Evolutionary conservation across 371 early-diverging fungal genomes (phyloP).

Genomic region (Apophysomyces trapeziformis): DNA sequence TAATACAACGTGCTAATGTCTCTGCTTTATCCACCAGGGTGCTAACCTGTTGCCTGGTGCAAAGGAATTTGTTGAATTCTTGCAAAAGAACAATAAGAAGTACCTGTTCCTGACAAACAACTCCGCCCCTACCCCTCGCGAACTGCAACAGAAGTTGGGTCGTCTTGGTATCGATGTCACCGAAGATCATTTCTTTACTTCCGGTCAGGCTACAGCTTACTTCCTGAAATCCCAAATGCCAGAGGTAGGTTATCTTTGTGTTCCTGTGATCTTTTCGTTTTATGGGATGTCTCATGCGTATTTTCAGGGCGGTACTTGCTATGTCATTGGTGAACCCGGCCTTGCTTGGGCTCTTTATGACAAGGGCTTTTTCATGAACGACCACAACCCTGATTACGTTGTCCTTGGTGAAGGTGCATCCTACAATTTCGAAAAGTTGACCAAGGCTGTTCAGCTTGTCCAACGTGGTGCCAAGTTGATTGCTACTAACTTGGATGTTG

Average conservation of each 20-base stretch:
- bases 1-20: not conserved
- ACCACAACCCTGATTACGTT: slow-evolving; percentile 68
- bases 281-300: not conserved
- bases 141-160: slow-evolving; percentile 62
- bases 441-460: slow-evolving; percentile 68
- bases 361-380: slow-evolving; percentile 70
- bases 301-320: slow-evolving; percentile 55
- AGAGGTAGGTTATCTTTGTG: slow-evolving; percentile 25
- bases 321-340: slow-evolving; percentile 71
- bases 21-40: slow-evolving; percentile 39
- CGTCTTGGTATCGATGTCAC: slow-evolving; percentile 66
- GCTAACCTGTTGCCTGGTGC: slow-evolving; percentile 61
- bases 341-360: slow-evolving; percentile 70
- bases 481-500: slow-evolving; percentile 71
- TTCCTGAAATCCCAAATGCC: slow-evolving; percentile 68
- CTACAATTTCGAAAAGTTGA: slow-evolving; percentile 66
- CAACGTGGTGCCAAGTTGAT: slow-evolving; percentile 64
- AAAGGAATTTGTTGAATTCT: slow-evolving; percentile 71
- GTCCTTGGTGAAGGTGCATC: slow-evolving; percentile 67
- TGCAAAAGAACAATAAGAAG: slow-evolving; percentile 61
- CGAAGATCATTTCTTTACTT: slow-evolving; percentile 68
- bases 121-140: slow-evolving; percentile 70
- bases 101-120: slow-evolving; percentile 76
- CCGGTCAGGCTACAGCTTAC: slow-evolving; percentile 67
- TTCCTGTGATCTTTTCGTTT: not conserved